A percentile compares a stretch with the other conserved stretches of the same genome.
Conservation (phyloP, 345 rosid genomes). For the Acer negundo region DNA sequence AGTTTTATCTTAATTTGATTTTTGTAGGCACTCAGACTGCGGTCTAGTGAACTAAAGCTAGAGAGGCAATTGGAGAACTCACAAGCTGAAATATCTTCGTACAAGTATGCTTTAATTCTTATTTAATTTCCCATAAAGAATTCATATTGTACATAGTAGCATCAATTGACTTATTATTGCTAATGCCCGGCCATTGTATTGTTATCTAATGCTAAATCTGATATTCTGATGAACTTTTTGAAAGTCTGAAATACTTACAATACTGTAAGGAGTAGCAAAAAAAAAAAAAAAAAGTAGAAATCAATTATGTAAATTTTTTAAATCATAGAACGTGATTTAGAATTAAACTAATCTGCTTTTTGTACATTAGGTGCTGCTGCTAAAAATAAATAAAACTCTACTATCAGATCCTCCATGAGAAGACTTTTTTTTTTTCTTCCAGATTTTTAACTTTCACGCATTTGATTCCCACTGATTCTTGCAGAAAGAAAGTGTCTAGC, state of each 20-base stretch:
- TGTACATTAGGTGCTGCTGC: neutral
- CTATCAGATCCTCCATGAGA: neutral
- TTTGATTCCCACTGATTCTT: conserved; percentile 21
- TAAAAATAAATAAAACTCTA: neutral
- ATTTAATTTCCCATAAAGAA: conserved; percentile 8
- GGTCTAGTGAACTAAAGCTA: conserved; percentile 94
- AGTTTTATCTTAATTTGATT: conserved; percentile 14
- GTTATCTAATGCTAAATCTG: conserved; percentile 5
- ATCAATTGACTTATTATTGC: conserved; percentile 5
- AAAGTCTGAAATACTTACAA: neutral
- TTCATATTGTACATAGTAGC: conserved; percentile 4
- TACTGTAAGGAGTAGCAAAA: neutral
- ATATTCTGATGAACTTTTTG: neutral
- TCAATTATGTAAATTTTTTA: neutral
- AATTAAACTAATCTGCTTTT: neutral
- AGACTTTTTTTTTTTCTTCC: conserved; percentile 2
- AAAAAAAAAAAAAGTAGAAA: no score
- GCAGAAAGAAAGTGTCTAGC: conserved; percentile 84
- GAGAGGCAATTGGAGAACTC: conserved; percentile 87
- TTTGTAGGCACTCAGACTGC: conserved; percentile 83
- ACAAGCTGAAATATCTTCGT: conserved; percentile 65
- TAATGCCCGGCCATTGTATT: neutral
- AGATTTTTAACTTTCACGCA: neutral
- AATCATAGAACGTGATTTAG: neutral
- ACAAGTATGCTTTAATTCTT: conserved; percentile 57